Evolutionary conservation across 148 eudicot genomes (phyloP).

Genomic region (Fagopyrum esculentum): DNA sequence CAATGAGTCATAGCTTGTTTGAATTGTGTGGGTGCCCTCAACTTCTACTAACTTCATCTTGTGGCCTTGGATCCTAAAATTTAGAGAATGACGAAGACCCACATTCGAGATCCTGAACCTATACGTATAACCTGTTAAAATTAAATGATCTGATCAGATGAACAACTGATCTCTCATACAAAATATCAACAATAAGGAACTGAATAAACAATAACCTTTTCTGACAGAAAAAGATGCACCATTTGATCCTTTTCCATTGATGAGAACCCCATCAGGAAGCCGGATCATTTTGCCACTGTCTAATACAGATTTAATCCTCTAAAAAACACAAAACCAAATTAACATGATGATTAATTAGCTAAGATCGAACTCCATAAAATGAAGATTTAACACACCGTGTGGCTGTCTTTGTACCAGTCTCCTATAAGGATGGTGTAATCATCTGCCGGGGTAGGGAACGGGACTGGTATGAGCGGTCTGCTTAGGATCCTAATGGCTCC

Average conservation of each 20-base stretch:
- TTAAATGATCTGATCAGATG: neutral
- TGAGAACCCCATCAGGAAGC: constrained; percentile 48
- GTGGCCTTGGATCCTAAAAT: constrained; percentile 67
- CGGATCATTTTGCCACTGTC: constrained; percentile 56
- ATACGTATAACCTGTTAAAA: constrained; percentile 59
- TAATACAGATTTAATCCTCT: constrained; percentile 36
- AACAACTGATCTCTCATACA: neutral
- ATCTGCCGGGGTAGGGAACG: constrained; percentile 55
- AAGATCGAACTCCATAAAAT: neutral
- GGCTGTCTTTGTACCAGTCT: constrained; percentile 57
- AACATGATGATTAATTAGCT: neutral
- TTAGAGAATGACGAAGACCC: constrained; percentile 55
- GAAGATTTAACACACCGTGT: constrained; percentile 26
- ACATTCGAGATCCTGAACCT: constrained; percentile 82
- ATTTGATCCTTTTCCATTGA: constrained; percentile 57
- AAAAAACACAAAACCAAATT: neutral
- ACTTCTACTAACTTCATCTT: constrained; percentile 76
- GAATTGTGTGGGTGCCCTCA: constrained; percentile 79
- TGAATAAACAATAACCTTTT: constrained; percentile 32
- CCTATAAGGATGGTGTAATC: constrained; percentile 67
- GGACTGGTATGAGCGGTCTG: constrained; percentile 67
- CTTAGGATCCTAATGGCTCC: constrained; percentile 67
- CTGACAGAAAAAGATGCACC: constrained; percentile 39
- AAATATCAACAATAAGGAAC: neutral
- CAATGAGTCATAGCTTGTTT: constrained; percentile 42